Base-by-base conservation (phyloP, 2,329 filamentous ascomycete species). In the Trichophaea hybrida region DNA sequence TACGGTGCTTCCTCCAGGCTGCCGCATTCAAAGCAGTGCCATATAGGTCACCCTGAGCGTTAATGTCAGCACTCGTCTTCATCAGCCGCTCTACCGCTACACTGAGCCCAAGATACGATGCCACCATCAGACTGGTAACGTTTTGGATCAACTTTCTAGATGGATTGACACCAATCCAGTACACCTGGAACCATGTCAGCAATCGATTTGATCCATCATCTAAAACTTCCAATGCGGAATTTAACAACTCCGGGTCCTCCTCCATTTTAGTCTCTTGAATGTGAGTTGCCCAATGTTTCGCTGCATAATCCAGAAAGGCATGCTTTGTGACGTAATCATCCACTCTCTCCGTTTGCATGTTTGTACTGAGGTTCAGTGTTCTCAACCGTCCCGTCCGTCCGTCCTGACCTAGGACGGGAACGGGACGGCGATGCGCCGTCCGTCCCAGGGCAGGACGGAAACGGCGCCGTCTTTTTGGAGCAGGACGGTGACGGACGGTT, bases 271-370 rank as follows among this genome's bases (percentile, higher is more conserved):
- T 17, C 38, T 58, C 56, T 52, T 13, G 15, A 8, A 57, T 49
- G 51, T 56, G 52, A 43, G 7, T 15, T 17, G 12, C 2, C 58
- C 52, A 59, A 43, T 59, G 24, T 24, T n/a, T 57, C 24, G 52
- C 52, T 51, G 58, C 58, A 55, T 59, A 59, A 59, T 59, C 58
- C 5, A 59, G 52, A 55, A 59, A 51, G 6, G 2, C 17, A 51
- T 52, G 35, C 33, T 51, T 35, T n/a, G 7, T 32, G n/a, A 5
- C n/a, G 15, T 44, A 31, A 10, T 10, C 2, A 34, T 50, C 40
- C 10, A 40, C 40, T 7, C 13, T 32, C 6, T 48, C 15, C 44
- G 6, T 7, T 8, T 17, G 15, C n/a, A n/a, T n/a, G n/a, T n/a
- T n/a, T n/a, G n/a, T n/a, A n/a, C n/a, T n/a, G n/a, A n/a, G n/a